phyloP scores from a whole-genome alignment of 2,329 filamentous ascomycete genomes.

The Uncinocarpus reesii region DNA sequence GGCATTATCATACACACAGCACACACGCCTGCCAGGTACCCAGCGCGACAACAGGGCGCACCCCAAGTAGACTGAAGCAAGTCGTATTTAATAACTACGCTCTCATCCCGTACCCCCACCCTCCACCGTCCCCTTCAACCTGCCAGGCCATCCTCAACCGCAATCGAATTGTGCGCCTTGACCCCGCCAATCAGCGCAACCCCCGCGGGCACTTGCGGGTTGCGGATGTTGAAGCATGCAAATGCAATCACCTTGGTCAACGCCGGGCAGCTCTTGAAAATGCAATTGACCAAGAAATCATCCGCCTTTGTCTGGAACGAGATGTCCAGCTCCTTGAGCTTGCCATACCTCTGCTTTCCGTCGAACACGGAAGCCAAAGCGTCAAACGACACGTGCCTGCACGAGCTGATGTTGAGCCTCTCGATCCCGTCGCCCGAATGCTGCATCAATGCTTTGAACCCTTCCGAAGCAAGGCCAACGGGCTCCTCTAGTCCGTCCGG shows the following conservation, averaged over 20 bases:
- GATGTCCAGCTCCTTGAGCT: conserved; percentile 61
- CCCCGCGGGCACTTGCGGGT: conserved; percentile 46
- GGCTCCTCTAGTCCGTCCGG: conserved; percentile 48
- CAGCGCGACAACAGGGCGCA: too few species aligned
- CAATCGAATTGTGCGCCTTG: conserved; percentile 37
- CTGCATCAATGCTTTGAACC: conserved; percentile 70
- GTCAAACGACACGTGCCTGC: conserved; percentile 63
- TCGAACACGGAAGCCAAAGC: conserved; percentile 68
- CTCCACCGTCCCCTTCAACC: background rate
- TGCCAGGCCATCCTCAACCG: conserved; percentile 4
- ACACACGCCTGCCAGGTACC: too few species aligned
- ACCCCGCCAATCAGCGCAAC: conserved; percentile 52
- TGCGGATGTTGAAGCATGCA: conserved; percentile 51
- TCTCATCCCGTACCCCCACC: too few species aligned
- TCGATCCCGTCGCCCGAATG: conserved; percentile 62
- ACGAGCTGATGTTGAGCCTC: conserved; percentile 67
- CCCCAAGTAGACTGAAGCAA: too few species aligned
- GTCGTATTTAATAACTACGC: too few species aligned
- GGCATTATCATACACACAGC: too few species aligned
- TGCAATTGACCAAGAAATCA: conserved; percentile 35
- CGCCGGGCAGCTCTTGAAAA: conserved; percentile 38
- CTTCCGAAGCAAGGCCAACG: conserved; percentile 63
- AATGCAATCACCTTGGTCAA: conserved; percentile 50
- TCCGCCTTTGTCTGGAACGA: conserved; percentile 50
- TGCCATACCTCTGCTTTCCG: conserved; percentile 35